Percentiles rank a stretch among this genome's conserved stretches.
phyloP scores from a whole-genome alignment of 495 filamentous ascomycete species.

The Aspergillus cristatus region DNA sequence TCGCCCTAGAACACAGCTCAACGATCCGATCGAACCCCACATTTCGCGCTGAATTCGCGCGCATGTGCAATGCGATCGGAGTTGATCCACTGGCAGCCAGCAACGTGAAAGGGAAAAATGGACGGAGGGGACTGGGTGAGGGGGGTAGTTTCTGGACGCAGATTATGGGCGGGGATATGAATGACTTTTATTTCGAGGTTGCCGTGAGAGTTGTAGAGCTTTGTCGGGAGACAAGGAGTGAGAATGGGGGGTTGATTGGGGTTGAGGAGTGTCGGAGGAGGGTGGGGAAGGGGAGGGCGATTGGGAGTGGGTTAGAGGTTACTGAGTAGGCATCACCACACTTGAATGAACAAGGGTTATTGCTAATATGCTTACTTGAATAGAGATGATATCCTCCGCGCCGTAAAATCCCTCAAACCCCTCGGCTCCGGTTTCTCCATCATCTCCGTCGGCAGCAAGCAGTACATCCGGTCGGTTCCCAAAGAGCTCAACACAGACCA shows the following conservation, averaged over 20 bases:
- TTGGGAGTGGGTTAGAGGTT: conserved; percentile 63
- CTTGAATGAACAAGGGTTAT: background rate
- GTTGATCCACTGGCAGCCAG: conserved; percentile 84
- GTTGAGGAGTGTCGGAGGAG: conserved; percentile 70
- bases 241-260: conserved; percentile 88
- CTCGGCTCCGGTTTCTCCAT: conserved; percentile 82
- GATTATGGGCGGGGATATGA: conserved; percentile 79
- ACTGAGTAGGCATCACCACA: conserved; percentile 45
- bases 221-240: conserved; percentile 73
- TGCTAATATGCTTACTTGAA: background rate
- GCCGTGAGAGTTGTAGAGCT: conserved; percentile 91
- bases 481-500: conserved; percentile 97
- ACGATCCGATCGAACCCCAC: conserved; percentile 91
- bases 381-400: conserved; percentile 85
- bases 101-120: conserved; percentile 46
- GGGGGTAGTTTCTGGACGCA: conserved; percentile 80
- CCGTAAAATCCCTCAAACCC: conserved; percentile 78
- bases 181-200: conserved; percentile 97
- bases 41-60: conserved; percentile 93
- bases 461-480: conserved; percentile 86
- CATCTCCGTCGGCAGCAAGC: conserved; percentile 67
- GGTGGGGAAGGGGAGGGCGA: conserved; percentile 57
- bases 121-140: conserved; percentile 32
- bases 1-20: conserved; percentile 86
- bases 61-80: conserved; percentile 95